These are phyloP conservation scores for Erodium texanum DNA, from an alignment of 441 rosid genomes.

Conservation along the genomic window DNA sequence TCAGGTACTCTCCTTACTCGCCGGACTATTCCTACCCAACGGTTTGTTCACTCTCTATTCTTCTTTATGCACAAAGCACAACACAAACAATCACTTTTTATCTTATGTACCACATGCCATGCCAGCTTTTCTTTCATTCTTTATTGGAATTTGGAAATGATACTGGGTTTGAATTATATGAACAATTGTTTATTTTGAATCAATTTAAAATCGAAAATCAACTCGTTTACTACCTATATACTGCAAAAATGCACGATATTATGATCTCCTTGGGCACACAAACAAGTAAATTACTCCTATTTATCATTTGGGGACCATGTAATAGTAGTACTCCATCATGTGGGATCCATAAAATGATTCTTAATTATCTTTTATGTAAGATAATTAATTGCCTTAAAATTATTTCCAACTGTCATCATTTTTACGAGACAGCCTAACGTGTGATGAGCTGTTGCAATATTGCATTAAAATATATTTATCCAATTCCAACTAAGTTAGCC, in stretches of 20 bases:
- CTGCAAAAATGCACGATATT: too few relatives aligned
- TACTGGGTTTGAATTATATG: too few relatives aligned
- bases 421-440: background rate
- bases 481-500: background rate
- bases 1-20: slow-evolving; percentile 77
- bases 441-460: background rate
- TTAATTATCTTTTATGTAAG: background rate
- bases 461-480: background rate
- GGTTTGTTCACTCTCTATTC: slow-evolving; percentile 38
- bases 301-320: background rate
- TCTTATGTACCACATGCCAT: background rate
- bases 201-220: too few relatives aligned
- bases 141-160: too few relatives aligned
- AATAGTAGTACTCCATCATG: background rate
- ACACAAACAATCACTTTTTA: slow-evolving; percentile 8
- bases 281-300: background rate
- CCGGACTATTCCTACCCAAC: slow-evolving; percentile 80
- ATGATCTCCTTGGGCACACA: too few relatives aligned
- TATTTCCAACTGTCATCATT: background rate
- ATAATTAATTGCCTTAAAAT: background rate
- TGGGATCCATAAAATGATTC: background rate
- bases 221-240: too few relatives aligned
- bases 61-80: slow-evolving; percentile 4
- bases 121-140: background rate
- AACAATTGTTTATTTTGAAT: too few relatives aligned